Evolutionary conservation across 2,329 filamentous ascomycete genomes (phyloP), one percentile per base, ranked within the genome.

Genomic region (Fusarium transvaalense): DNA sequence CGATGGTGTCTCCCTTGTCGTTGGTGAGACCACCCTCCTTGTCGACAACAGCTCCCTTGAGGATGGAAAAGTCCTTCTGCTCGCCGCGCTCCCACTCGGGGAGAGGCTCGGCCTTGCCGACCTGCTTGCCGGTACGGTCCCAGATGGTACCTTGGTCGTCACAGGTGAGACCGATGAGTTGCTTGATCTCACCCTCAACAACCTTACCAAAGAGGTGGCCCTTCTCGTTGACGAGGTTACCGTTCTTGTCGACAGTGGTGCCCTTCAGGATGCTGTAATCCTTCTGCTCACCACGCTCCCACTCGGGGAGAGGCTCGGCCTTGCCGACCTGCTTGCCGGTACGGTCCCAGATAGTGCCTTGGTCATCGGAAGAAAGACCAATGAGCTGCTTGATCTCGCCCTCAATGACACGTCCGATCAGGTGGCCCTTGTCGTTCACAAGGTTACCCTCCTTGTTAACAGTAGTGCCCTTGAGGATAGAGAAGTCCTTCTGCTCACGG

Each of bases 21-120:
- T 86, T 82, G 37, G 86, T 81, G 25, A 88, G 81, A 46, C 88
- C 87, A 51, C 86, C 86, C 5, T 69, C 66, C 32, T 89, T 88
- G 78, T 89, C 63, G 43, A 69, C 66, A 56, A 64, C 55, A 42
- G 58, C 64, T 34, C 55, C 43, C 63, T 69, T 69, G 23, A 69
- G 66, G 41, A 69, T 37, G 13, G 67, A 68, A 34, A 34, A 70
- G 51, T 69, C 67, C 35, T 74, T 66, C 32, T 72, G 67, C 47
- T 72, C 61, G 0, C 85, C 82, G 57, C 85, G 84, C 76, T 88
- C 84, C 29, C 85, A 78, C 56, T 83, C 82, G 3, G 75, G 69
- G 81, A 88, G 92, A 58, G 89, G 88, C 74, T 93, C 89, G 3
- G 88, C 89, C 65, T 85, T 87, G 31, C 90, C 90, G 27, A 91